These are phyloP conservation scores for Hanseniaspora occidentalis DNA, from an alignment of 805 yeast genomes.

Conservation along the genomic window DNA sequence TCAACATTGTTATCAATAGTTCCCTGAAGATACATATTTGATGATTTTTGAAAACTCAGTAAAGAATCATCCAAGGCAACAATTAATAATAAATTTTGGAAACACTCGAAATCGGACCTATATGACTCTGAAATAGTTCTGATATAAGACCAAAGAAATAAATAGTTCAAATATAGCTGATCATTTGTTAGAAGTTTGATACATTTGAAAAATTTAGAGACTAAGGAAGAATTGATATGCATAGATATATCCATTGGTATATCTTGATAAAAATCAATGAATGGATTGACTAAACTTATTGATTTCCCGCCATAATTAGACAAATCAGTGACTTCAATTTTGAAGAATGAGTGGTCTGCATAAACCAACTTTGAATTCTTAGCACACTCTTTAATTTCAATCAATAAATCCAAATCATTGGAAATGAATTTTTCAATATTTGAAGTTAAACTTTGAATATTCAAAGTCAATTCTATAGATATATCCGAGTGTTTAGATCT, in stretches of 20 bases:
- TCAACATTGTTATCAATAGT: no score
- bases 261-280: not conserved
- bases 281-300: not conserved
- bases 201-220: not conserved
- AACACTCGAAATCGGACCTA: not conserved
- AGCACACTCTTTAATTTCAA: not conserved
- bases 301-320: not conserved
- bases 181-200: not conserved
- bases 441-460: not conserved
- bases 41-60: no score
- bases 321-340: not conserved
- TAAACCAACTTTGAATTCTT: not conserved
- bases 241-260: not conserved
- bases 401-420: not conserved
- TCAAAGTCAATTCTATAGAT: not conserved
- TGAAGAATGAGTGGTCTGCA: not conserved
- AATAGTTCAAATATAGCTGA: not conserved
- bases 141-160: not conserved
- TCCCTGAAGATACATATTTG: no score
- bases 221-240: not conserved
- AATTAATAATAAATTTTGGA: not conserved
- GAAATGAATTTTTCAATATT: not conserved
- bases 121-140: not conserved
- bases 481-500: not conserved
- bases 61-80: not conserved